These are phyloP conservation scores for Artemisia annua DNA, from an alignment of 129 eudicot genomes.

Conservation along the genomic window DNA sequence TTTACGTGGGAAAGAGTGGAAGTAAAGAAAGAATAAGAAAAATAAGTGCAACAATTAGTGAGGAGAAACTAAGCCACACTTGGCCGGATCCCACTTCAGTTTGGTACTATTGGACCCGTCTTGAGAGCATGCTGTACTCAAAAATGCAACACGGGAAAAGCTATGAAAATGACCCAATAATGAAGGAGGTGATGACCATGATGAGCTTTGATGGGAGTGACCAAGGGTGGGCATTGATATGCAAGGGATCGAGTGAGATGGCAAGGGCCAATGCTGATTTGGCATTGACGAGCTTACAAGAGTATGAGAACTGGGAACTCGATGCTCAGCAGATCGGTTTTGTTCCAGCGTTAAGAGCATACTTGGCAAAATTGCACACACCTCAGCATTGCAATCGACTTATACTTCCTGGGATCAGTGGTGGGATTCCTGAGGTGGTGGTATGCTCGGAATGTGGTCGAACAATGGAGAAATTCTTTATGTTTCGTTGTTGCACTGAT, in stretches of 20 bases:
- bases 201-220: constrained; percentile 81
- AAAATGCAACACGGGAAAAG: constrained; percentile 67
- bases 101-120: constrained; percentile 93
- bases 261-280: constrained; percentile 59
- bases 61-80: constrained; percentile 48
- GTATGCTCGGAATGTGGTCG: constrained; percentile 82
- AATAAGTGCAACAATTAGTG: constrained; percentile 38
- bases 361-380: constrained; percentile 51
- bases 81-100: constrained; percentile 60
- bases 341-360: constrained; percentile 55
- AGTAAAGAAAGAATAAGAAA: constrained; percentile 54
- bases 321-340: constrained; percentile 53
- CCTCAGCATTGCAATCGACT: constrained; percentile 78
- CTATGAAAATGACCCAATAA: constrained; percentile 49
- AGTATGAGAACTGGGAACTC: constrained; percentile 52
- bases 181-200: constrained; percentile 66
- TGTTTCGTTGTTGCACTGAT: constrained; percentile 87
- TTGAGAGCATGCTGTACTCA: constrained; percentile 92
- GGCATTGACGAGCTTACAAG: constrained; percentile 33
- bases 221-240: constrained; percentile 75
- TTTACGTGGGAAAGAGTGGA: constrained; percentile 76
- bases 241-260: constrained; percentile 49
- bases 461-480: constrained; percentile 79
- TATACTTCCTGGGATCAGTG: constrained; percentile 73
- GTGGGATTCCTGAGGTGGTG: constrained; percentile 79